Percentiles rank a stretch among this genome's conserved stretches.
Evolutionary conservation across 345 rosid species (phyloP).

Genomic region (Raphanus sativus): DNA sequence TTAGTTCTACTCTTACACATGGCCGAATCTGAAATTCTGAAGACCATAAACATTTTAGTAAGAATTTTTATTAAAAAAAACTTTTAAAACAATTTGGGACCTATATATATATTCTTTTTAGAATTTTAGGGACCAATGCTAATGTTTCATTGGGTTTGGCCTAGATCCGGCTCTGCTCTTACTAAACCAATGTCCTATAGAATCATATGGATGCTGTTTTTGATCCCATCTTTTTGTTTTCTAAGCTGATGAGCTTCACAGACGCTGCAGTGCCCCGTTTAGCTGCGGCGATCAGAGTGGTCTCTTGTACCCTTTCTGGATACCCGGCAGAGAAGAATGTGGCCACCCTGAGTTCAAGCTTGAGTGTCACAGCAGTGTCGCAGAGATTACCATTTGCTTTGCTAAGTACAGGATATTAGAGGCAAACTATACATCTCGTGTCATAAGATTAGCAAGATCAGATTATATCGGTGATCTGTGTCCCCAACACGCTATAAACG

Average conservation of each 20-base stretch:
- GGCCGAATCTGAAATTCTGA: too few species aligned
- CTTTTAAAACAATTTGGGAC: too few species aligned
- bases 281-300: constrained; percentile 2
- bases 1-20: background rate
- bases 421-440: background rate
- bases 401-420: background rate
- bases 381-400: background rate
- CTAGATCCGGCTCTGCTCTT: background rate
- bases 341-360: constrained; percentile 41
- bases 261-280: background rate
- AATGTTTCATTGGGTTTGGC: too few species aligned
- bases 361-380: constrained; percentile 7
- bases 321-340: constrained; percentile 5
- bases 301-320: constrained; percentile 44
- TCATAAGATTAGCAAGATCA: background rate
- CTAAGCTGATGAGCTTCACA: constrained; percentile 12
- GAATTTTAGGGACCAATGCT: too few species aligned
- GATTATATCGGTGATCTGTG: constrained; percentile 17
- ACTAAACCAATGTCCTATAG: background rate
- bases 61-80: too few species aligned
- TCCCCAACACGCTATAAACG: background rate
- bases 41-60: too few species aligned
- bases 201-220: background rate
- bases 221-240: constrained; percentile 24
- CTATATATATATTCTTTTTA: too few species aligned